Evolutionary conservation across 257 asterid species (phyloP).

Genomic region (Jaltomata sinuosa): DNA sequence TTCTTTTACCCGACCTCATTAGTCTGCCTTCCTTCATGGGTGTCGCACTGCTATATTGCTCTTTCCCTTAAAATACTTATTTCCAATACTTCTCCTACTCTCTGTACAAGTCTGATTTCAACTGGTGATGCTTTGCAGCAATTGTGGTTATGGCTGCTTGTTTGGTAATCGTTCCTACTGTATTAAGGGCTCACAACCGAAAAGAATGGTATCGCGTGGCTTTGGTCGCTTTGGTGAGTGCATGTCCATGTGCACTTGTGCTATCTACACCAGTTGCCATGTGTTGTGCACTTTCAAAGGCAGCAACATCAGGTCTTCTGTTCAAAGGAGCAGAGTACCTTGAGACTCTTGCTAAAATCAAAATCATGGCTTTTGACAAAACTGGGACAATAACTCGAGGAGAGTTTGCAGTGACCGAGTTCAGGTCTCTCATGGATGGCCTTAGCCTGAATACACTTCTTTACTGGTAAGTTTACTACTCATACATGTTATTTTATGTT

Average conservation of each 20-base stretch:
- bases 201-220: slow-evolving; percentile 69
- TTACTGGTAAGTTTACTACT: slow-evolving; percentile 38
- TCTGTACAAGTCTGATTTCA: neutral
- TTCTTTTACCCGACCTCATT: neutral
- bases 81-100: neutral
- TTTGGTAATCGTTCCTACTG: slow-evolving; percentile 54
- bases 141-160: slow-evolving; percentile 41
- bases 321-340: slow-evolving; percentile 76
- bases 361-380: slow-evolving; percentile 81
- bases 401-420: slow-evolving; percentile 63
- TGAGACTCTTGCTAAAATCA: slow-evolving; percentile 59
- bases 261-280: slow-evolving; percentile 88
- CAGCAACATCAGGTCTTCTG: slow-evolving; percentile 72
- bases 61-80: neutral
- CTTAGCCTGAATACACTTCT: slow-evolving; percentile 32
- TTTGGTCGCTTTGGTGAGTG: slow-evolving; percentile 71
- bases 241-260: slow-evolving; percentile 85
- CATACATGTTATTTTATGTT: neutral
- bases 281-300: slow-evolving; percentile 78
- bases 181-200: slow-evolving; percentile 31
- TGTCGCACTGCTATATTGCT: neutral
- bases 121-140: slow-evolving; percentile 29
- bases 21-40: neutral
- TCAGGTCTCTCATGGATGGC: slow-evolving; percentile 40
- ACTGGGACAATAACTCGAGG: slow-evolving; percentile 89